Evolutionary conservation across 140 eudicot genomes (phyloP).

Genomic region (Anethum foeniculum): DNA sequence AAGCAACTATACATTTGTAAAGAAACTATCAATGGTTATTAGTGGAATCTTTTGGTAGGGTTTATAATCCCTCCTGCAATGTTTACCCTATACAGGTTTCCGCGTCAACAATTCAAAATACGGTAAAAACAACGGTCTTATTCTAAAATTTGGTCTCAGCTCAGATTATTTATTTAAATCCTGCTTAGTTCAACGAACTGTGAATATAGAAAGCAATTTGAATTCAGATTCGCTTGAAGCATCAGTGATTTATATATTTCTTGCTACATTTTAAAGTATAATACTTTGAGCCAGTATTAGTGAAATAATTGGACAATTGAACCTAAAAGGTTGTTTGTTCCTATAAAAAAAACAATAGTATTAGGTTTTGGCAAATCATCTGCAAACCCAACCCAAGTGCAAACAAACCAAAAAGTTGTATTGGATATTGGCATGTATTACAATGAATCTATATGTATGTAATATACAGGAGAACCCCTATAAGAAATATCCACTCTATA

Average conservation of each 20-base stretch:
- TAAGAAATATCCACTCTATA: not conserved
- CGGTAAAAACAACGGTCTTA: no score
- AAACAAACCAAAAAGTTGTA: not conserved
- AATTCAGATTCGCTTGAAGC: not conserved
- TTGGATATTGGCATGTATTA: not conserved
- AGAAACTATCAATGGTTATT: no score
- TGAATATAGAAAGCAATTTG: not conserved
- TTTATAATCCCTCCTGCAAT: no score
- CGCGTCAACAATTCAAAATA: no score
- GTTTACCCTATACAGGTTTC: no score
- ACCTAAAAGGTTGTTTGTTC: no score
- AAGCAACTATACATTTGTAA: no score
- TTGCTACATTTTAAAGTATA: not conserved
- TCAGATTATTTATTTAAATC: no score
- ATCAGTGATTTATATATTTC: not conserved
- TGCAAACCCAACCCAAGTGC: not conserved
- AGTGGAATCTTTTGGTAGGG: no score
- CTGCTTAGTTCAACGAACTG: not conserved
- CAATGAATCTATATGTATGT: not conserved
- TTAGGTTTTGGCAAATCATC: not conserved
- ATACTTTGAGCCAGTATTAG: not conserved
- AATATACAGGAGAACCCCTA: slow-evolving; percentile 6
- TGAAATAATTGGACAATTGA: not conserved
- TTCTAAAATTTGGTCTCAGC: no score
- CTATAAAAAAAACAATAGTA: no score